Conservation (phyloP, 371 early-diverging fungal genomes). For the Conidiobolus incongruus region DNA sequence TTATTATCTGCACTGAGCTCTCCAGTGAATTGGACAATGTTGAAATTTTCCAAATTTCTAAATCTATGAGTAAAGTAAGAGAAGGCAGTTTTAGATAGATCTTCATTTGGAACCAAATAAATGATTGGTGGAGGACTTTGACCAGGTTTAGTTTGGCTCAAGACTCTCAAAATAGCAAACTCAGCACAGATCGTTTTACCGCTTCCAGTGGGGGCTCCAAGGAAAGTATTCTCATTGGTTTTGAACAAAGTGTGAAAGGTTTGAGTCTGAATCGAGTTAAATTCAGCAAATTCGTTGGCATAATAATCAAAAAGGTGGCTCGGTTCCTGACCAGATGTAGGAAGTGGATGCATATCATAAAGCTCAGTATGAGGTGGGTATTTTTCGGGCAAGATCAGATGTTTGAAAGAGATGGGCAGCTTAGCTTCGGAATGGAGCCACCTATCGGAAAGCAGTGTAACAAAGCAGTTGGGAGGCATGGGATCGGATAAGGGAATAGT, state of each 20-base stretch:
- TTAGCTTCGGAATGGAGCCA: slow-evolving; percentile 85
- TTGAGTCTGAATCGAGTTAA: slow-evolving; percentile 96
- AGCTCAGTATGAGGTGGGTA: slow-evolving; percentile 87
- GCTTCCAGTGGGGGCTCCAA: slow-evolving; percentile 91
- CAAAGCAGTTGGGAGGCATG: slow-evolving; percentile 87
- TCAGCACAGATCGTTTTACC: slow-evolving; percentile 96
- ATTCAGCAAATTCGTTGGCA: slow-evolving; percentile 15
- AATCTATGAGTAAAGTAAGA: slow-evolving; percentile 65
- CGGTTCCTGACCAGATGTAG: slow-evolving; percentile 50
- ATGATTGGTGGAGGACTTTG: slow-evolving; percentile 33
- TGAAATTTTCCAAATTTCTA: neutral
- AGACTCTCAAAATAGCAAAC: slow-evolving; percentile 76
- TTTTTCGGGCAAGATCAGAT: slow-evolving; percentile 76
- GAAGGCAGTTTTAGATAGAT: slow-evolving; percentile 53
- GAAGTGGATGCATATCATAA: slow-evolving; percentile 77
- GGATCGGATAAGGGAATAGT: slow-evolving; percentile 86
- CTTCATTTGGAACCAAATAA: slow-evolving; percentile 85
- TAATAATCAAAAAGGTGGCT: slow-evolving; percentile 40
- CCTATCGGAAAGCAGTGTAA: slow-evolving; percentile 74
- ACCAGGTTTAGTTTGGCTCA: slow-evolving; percentile 22
- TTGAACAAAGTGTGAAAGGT: slow-evolving; percentile 80
- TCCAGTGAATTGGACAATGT: slow-evolving; percentile 73
- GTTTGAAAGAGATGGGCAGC: slow-evolving; percentile 78
- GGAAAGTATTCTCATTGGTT: slow-evolving; percentile 73
- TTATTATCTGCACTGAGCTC: slow-evolving; percentile 82